These are phyloP conservation scores for Taxillus chinensis DNA, from an alignment of 164 flowering plant genomes.

Conservation along the genomic window DNA sequence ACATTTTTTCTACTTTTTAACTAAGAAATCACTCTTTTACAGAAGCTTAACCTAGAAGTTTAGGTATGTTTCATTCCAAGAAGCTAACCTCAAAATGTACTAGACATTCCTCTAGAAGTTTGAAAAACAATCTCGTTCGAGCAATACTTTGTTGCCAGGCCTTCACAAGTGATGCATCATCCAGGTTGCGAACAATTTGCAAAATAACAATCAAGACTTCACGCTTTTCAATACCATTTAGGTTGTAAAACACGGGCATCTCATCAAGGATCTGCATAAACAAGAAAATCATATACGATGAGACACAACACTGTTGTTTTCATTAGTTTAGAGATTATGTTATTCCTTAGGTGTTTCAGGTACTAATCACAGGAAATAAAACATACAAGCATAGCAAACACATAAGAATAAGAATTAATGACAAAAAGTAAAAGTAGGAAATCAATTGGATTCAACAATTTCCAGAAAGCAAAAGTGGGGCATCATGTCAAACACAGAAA, in stretches of 20 bases:
- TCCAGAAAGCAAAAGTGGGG: too few relatives aligned
- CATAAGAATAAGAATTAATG: too few relatives aligned
- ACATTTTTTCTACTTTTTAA: too few relatives aligned
- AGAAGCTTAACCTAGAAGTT: too few relatives aligned
- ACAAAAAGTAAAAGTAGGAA: too few relatives aligned
- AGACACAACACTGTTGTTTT: background rate
- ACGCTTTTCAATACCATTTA: conserved; percentile 83
- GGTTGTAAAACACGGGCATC: conserved; percentile 97
- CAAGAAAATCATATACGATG: background rate
- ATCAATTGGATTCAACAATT: too few relatives aligned
- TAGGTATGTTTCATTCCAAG: background rate
- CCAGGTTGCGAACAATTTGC: conserved; percentile 91
- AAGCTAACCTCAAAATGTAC: conserved; percentile 76
- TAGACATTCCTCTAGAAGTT: conserved; percentile 88
- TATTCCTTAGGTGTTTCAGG: too few relatives aligned
- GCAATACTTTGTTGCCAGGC: conserved; percentile 99
- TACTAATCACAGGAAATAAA: too few relatives aligned
- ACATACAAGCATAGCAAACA: too few relatives aligned
- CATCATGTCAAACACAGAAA: too few relatives aligned
- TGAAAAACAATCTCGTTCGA: conserved; percentile 93
- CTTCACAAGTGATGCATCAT: conserved; percentile 86
- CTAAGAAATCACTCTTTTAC: too few relatives aligned
- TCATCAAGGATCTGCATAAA: conserved; percentile 88
- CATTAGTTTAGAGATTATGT: too few relatives aligned
- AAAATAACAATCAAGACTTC: conserved; percentile 73